Evolutionary conservation across 139 green algal species (phyloP).

Genomic region (Limnomonas spitsbergensis): DNA sequence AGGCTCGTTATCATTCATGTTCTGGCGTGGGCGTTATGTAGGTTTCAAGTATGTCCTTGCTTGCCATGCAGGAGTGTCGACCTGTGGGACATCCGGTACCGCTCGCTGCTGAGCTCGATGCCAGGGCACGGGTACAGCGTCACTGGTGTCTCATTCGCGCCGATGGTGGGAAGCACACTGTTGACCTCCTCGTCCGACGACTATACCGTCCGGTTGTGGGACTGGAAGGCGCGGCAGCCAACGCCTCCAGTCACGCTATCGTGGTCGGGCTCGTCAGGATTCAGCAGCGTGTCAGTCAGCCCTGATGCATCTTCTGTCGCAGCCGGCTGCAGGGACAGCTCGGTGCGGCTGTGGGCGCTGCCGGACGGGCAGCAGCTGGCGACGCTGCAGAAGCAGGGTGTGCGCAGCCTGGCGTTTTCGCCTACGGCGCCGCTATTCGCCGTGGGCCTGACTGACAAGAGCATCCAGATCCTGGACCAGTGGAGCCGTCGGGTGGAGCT

Average conservation of each 20-base stretch:
- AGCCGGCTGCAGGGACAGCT: not conserved
- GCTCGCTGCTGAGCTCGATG: not conserved
- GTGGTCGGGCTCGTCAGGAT: not conserved
- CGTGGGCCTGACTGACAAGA: not conserved
- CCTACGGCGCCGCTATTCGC: not conserved
- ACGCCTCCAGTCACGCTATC: not conserved
- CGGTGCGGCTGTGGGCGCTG: not conserved
- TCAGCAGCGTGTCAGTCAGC: no score
- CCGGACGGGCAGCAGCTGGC: not conserved
- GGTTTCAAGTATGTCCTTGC: no score
- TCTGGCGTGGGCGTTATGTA: no score
- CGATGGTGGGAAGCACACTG: no score
- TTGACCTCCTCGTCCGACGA: no score
- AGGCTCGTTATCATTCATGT: no score
- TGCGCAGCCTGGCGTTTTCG: constrained; percentile 8
- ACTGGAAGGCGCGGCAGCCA: not conserved
- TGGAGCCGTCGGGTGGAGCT: no score
- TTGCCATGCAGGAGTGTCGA: not conserved
- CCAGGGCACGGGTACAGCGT: not conserved
- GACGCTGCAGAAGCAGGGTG: not conserved
- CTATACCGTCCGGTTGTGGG: not conserved
- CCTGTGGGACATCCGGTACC: not conserved
- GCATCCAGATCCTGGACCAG: constrained; percentile 9
- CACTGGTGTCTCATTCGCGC: not conserved
- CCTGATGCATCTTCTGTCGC: not conserved